phyloP scores from a whole-genome alignment of 768 basidiomycete species.

The Kwoniella mangroviensis region DNA sequence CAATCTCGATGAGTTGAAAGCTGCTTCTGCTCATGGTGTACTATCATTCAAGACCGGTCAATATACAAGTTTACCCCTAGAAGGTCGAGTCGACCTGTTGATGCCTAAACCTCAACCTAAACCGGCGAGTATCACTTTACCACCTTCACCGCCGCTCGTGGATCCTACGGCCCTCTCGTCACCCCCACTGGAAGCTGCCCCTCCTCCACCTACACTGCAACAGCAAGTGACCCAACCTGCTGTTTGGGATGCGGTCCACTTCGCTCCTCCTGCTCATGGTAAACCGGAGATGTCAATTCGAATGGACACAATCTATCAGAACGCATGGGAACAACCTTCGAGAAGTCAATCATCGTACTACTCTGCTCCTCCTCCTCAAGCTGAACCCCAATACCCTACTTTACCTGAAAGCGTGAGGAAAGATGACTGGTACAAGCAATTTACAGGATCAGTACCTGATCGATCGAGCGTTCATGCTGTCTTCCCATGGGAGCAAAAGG shows the following conservation, averaged over 20 bases:
- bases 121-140: slow-evolving; percentile 20
- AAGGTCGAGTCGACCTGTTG: slow-evolving; percentile 87
- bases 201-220: slow-evolving; percentile 45
- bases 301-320: slow-evolving; percentile 76
- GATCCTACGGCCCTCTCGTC: slow-evolving; percentile 62
- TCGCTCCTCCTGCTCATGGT: slow-evolving; percentile 73
- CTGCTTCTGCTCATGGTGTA: slow-evolving; percentile 32
- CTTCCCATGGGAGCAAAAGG: slow-evolving; percentile 92
- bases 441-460: slow-evolving; percentile 66
- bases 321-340: slow-evolving; percentile 78
- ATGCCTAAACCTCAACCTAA: slow-evolving; percentile 61
- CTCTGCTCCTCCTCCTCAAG: slow-evolving; percentile 20
- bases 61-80: slow-evolving; percentile 80
- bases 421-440: slow-evolving; percentile 68
- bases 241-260: slow-evolving; percentile 80
- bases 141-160: slow-evolving; percentile 29
- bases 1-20: slow-evolving; percentile 69
- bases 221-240: slow-evolving; percentile 61
- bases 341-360: slow-evolving; percentile 32
- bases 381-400: slow-evolving; percentile 62
- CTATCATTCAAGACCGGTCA: slow-evolving; percentile 73
- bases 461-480: slow-evolving; percentile 72
- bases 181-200: slow-evolving; percentile 32
- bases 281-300: slow-evolving; percentile 67
- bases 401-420: slow-evolving; percentile 71